Evolutionary conservation across 2,329 filamentous ascomycete genomes (phyloP).

Genomic region (Trichoderma hamatum): DNA sequence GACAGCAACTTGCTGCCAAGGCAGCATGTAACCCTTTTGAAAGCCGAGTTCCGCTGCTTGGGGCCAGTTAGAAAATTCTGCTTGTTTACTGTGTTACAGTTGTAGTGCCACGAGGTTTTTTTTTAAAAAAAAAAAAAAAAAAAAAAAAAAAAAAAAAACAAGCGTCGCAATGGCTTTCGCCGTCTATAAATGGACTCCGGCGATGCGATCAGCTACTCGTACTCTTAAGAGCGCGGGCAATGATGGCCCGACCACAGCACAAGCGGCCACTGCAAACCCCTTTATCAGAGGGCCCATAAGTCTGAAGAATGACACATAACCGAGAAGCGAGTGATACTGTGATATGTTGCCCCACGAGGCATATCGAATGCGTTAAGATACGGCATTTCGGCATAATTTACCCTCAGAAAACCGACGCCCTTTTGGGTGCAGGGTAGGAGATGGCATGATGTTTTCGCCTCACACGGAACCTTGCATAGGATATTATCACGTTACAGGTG

Average conservation of each 20-base stretch:
- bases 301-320: background rate
- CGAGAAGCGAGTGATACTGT: constrained; percentile 7
- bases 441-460: background rate
- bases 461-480: constrained; percentile 21
- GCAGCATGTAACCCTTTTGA: constrained; percentile 2
- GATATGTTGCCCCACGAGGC: background rate
- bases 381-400: constrained; percentile 15
- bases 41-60: background rate
- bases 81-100: background rate
- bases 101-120: background rate
- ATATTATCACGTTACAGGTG: background rate
- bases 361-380: background rate
- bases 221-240: background rate
- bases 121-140: too few relatives aligned
- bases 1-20: constrained; percentile 4
- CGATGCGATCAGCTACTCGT: background rate
- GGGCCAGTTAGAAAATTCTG: background rate
- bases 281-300: constrained; percentile 1
- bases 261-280: background rate
- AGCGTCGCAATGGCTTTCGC: background rate
- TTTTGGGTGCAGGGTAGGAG: constrained; percentile 3
- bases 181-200: constrained; percentile 10
- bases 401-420: background rate
- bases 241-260: constrained; percentile 1
- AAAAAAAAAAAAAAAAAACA: background rate